These are phyloP conservation scores for Nicotiana rustica DNA, from an alignment of 305 asterid species.

Conservation along the genomic window DNA sequence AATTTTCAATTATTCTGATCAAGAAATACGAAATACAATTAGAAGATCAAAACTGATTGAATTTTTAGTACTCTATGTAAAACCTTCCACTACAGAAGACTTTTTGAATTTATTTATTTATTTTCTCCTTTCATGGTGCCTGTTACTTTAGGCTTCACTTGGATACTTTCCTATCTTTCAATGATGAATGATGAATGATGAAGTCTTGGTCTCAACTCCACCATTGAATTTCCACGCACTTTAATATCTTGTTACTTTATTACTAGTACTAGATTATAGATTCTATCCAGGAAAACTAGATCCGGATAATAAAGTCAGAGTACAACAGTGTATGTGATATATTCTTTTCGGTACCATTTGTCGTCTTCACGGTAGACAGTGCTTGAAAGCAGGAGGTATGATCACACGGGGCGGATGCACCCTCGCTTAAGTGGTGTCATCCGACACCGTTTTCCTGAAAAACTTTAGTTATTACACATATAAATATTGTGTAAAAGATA, in stretches of 20 bases:
- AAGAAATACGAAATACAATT: no score
- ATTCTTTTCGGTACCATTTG: background rate
- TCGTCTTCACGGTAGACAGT: background rate
- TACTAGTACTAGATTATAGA: background rate
- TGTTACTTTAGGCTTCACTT: background rate
- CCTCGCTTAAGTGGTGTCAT: no score
- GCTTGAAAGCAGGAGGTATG: slow-evolving; percentile 21
- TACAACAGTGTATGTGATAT: background rate
- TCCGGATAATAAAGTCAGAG: slow-evolving; percentile 3
- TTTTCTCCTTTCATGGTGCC: background rate
- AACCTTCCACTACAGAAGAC: background rate
- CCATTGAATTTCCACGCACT: background rate
- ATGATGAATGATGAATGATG: background rate
- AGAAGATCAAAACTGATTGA: no score
- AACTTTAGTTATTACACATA: no score
- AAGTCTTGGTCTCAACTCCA: background rate
- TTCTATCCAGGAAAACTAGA: background rate
- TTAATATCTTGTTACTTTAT: background rate
- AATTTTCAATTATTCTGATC: no score
- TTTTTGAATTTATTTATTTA: background rate
- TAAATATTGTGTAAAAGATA: no score
- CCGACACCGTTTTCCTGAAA: no score
- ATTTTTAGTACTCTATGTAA: no score
- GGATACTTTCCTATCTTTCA: background rate
- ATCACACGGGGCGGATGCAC: background rate